Base-by-base conservation (phyloP, 2,329 filamentous ascomycete genomes). In the Talaromyces funiculosus region DNA sequence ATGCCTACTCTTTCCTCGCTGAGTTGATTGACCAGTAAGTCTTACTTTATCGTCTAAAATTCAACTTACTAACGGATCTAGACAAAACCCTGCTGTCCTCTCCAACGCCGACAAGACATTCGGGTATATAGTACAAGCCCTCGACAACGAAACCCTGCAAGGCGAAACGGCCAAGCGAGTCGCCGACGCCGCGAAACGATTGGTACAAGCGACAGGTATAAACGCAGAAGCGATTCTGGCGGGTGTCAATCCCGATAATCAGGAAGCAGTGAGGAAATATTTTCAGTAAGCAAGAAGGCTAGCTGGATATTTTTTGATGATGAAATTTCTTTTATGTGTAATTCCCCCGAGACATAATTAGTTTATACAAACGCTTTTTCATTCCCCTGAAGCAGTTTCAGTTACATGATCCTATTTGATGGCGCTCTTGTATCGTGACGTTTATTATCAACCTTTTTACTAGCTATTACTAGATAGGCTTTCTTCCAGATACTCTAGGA, bases 1-100 rank as follows among this genome's bases (percentile, higher is more conserved):
- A 95, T 74, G 92, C 92, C 1, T 99, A 99, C 73, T 87, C 88
- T 47, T 99, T 96, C 78, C 80, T 99, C 61, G 87, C 90, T 12
- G 88, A 96, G 73, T 78, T 99, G 64, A 97, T 97, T 72, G 89
- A 95, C 67, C 89, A 95, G 94, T 97, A 86, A 84, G 92, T 87
- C 37, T 53, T 53, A 20, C 42, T 54, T 49, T 63, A 20, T 62
- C 14, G n/a, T n/a, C n/a, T n/a, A n/a, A n/a, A 26, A 16, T 8
- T 26, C 14, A 40, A n/a, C 9, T 33, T n/a, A 40, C 51, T 54
- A 54, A 54, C 33, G 3, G 12, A 40, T 6, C 24, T 60, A 97
- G 94, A 75, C 90, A 90, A 86, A 90, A 97, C 70, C 90, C 90
- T 0, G 86, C 85, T 14, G 90, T 97, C 51, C 81, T 91, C 68